phyloP scores from a whole-genome alignment of 192 early-diverging fungal genomes.

The Gonapodya sp. region DNA sequence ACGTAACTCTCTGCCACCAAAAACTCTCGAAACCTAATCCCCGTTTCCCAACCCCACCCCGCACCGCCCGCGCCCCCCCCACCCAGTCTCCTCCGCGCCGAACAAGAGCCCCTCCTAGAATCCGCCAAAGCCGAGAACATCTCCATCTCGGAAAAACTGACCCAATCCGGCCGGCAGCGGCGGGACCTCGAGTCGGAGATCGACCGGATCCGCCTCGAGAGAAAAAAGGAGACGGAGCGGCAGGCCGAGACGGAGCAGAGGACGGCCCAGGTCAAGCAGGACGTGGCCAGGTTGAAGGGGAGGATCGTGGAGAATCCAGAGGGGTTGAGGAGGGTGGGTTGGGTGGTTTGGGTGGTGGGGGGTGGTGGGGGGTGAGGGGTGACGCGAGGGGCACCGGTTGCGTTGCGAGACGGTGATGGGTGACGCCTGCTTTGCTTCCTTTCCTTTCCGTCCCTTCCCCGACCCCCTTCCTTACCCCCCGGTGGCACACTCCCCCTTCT shows the following conservation, averaged over 20 bases:
- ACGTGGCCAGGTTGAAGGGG: constrained; percentile 39
- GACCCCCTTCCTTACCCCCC: too few species aligned
- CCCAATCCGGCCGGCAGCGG: constrained; percentile 34
- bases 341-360: too few species aligned
- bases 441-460: too few species aligned
- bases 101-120: constrained; percentile 39
- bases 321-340: constrained; percentile 50
- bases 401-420: too few species aligned
- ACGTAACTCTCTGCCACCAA: too few species aligned
- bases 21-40: too few species aligned
- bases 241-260: constrained; percentile 33
- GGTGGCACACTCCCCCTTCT: too few species aligned
- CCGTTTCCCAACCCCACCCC: too few species aligned
- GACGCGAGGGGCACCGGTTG: too few species aligned
- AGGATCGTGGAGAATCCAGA: constrained; percentile 68
- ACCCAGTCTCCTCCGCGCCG: constrained; percentile 35
- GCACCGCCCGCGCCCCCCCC: not conserved
- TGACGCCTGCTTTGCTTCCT: too few species aligned
- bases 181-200: constrained; percentile 26
- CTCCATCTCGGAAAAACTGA: constrained; percentile 41
- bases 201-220: constrained; percentile 36
- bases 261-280: constrained; percentile 38
- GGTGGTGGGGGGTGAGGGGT: too few species aligned
- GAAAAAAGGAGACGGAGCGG: constrained; percentile 40
- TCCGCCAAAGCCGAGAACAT: constrained; percentile 37